Evolutionary conservation across 345 rosid genomes (phyloP).

Genomic region (Trapa incisa): DNA sequence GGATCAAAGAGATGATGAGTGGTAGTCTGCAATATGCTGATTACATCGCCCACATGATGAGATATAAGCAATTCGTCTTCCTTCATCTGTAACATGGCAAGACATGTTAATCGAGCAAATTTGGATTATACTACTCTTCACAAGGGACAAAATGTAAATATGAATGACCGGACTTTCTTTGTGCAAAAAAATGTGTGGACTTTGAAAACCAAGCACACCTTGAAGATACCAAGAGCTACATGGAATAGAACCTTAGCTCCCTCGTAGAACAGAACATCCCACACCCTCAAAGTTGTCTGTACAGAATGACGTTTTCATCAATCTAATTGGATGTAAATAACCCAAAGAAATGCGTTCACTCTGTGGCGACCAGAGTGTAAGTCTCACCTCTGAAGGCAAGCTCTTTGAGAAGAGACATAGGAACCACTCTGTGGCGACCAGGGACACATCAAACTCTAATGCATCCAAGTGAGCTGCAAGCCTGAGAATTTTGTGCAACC

Average conservation of each 20-base stretch:
- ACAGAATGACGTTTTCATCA: background rate
- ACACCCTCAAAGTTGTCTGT: conserved; percentile 90
- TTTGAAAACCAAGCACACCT: conserved; percentile 32
- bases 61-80: conserved; percentile 77
- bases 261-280: conserved; percentile 98
- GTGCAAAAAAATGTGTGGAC: background rate
- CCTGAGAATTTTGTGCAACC: conserved; percentile 31
- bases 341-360: background rate
- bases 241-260: conserved; percentile 98
- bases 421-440: conserved; percentile 99
- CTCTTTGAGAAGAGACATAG: conserved; percentile 97
- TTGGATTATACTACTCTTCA: background rate
- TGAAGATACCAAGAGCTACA: conserved; percentile 93
- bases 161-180: background rate
- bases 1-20: conserved; percentile 96
- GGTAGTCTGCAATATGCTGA: conserved; percentile 73
- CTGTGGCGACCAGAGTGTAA: background rate
- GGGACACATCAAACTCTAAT: conserved; percentile 91
- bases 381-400: conserved; percentile 90
- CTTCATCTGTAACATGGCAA: conserved; percentile 55
- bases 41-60: conserved; percentile 91
- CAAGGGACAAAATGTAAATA: background rate
- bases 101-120: background rate
- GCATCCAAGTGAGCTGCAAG: conserved; percentile 81
- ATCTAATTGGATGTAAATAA: background rate